These are phyloP conservation scores for Danielia oregonensis DNA, from an alignment of 805 yeast genomes.

Conservation along the genomic window DNA sequence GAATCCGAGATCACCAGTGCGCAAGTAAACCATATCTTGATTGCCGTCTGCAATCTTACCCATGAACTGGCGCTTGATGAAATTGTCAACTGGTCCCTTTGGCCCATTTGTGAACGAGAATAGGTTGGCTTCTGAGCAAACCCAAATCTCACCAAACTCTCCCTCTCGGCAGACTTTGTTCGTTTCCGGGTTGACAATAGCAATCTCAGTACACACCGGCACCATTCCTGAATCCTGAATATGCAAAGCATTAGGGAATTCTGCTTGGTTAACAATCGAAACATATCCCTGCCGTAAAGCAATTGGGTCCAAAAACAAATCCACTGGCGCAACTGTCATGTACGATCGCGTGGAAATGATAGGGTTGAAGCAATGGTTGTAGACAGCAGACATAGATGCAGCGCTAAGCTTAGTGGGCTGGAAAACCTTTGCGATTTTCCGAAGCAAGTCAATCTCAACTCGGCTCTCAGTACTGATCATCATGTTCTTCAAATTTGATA, in stretches of 20 bases:
- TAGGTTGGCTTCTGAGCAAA: conserved; percentile 81
- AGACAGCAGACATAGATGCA: conserved; percentile 71
- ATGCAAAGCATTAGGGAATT: conserved; percentile 63
- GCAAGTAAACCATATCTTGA: conserved; percentile 58
- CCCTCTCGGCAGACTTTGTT: conserved; percentile 73
- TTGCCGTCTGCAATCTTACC: conserved; percentile 67
- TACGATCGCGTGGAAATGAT: conserved; percentile 82
- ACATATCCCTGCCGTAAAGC: conserved; percentile 89
- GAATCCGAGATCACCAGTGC: conserved; percentile 96
- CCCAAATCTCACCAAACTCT: conserved; percentile 97
- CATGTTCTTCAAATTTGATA: conserved; percentile 68
- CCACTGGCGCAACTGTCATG: conserved; percentile 83
- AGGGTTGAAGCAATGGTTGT: conserved; percentile 77
- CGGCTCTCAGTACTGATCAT: conserved; percentile 79
- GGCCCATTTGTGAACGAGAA: conserved; percentile 55
- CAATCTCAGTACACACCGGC: conserved; percentile 89
- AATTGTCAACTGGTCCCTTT: conserved; percentile 48
- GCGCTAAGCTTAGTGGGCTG: conserved; percentile 61
- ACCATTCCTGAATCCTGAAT: conserved; percentile 95
- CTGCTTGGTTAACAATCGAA: conserved; percentile 71
- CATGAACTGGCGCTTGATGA: conserved; percentile 48
- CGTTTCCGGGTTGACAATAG: conserved; percentile 95
- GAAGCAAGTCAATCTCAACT: conserved; percentile 60
- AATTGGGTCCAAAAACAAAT: conserved; percentile 79
- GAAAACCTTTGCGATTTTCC: conserved; percentile 58